A percentile compares a stretch with the other conserved stretches of the same genome.
phyloP scores from a whole-genome alignment of 1,284 basidiomycete genomes.

The Cutaneotrichosporon curvatum region DNA sequence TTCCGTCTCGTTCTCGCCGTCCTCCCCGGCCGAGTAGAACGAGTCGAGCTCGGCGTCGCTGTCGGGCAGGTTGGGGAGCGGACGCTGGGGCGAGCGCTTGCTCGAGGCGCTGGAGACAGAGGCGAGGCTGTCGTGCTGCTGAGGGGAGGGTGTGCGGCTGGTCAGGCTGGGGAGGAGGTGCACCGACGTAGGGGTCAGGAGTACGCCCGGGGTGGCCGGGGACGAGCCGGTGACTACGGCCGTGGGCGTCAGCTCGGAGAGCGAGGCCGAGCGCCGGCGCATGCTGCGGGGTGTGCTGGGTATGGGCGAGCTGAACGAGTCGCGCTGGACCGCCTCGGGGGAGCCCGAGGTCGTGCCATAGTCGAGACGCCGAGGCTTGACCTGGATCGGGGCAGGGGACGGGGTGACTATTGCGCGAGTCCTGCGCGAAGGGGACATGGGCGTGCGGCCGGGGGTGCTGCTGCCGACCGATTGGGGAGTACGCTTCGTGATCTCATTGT shows the following conservation, averaged over 20 bases:
- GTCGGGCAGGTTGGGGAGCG: not conserved
- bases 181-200: conserved; percentile 3
- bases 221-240: not conserved
- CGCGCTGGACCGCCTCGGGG: too few species aligned
- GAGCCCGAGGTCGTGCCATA: too few species aligned
- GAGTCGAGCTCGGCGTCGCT: conserved; percentile 1
- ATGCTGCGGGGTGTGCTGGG: not conserved
- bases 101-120: not conserved
- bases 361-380: too few species aligned
- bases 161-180: not conserved
- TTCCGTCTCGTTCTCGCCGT: not conserved
- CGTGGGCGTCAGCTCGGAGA: not conserved
- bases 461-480: too few species aligned
- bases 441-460: too few species aligned
- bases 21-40: not conserved
- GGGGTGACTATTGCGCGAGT: too few species aligned
- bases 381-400: too few species aligned
- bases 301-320: not conserved
- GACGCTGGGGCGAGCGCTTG: not conserved
- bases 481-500: conserved; percentile 1
- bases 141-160: conserved; percentile 1
- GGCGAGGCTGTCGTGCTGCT: not conserved
- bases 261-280: not conserved
- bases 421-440: too few species aligned
- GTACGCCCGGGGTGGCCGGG: not conserved